Conservation (phyloP, 2,329 filamentous ascomycete genomes). For the Curvularia spicifera region DNA sequence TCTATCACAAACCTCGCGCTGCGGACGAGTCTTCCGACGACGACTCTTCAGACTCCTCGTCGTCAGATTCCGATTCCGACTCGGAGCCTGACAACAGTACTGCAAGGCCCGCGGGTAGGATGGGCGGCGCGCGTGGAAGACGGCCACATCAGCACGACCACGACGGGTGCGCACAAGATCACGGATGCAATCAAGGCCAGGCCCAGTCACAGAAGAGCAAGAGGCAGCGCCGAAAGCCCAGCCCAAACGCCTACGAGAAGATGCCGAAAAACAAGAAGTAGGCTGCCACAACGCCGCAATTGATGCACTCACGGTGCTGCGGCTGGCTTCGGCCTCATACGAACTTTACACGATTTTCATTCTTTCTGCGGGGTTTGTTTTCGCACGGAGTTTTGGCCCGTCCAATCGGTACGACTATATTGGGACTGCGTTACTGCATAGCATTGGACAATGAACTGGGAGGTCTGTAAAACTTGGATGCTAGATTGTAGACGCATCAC, state of each 20-base stretch:
- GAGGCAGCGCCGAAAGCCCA: conserved; percentile 61
- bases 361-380: conserved; percentile 5
- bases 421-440: conserved; percentile 23
- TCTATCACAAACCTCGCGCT: conserved; percentile 84
- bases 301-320: conserved; percentile 7
- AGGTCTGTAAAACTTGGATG: conserved; percentile 16
- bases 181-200: conserved; percentile 50
- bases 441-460: conserved; percentile 13
- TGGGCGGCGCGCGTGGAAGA: conserved; percentile 34
- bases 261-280: conserved; percentile 62
- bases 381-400: conserved; percentile 22
- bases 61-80: conserved; percentile 62
- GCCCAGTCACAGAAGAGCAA: conserved; percentile 48
- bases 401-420: conserved; percentile 5
- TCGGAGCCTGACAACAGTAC: conserved; percentile 60
- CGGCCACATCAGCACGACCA: conserved; percentile 37
- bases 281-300: neutral
- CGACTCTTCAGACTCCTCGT: conserved; percentile 62
- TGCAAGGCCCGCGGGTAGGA: conserved; percentile 49
- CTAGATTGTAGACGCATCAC: conserved; percentile 33
- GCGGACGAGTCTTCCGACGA: conserved; percentile 76
- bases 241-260: conserved; percentile 83
- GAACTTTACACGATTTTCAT: conserved; percentile 19
- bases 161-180: conserved; percentile 50
- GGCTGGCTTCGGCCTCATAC: conserved; percentile 12